A percentile compares a stretch with the other conserved stretches of the same genome.
Evolutionary conservation across 108 stramenopile species (phyloP).

Genomic region (Heterococcus sp.): DNA sequence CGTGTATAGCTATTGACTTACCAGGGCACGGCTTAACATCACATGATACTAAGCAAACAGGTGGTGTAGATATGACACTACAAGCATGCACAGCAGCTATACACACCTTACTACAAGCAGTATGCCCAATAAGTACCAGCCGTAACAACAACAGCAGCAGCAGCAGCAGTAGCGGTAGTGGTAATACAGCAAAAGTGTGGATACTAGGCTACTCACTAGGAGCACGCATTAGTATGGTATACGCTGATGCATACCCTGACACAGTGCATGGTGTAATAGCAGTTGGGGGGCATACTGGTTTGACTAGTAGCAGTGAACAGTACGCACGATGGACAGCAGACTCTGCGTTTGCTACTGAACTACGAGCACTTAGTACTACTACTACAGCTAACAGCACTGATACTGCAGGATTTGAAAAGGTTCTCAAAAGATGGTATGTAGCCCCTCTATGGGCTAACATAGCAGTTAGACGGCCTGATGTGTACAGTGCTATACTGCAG

Average conservation of each 20-base stretch:
- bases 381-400: neutral
- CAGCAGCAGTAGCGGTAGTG: conserved; percentile 11
- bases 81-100: neutral
- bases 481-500: conserved; percentile 14
- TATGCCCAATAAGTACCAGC: neutral
- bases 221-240: conserved; percentile 9
- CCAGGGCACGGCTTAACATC: conserved; percentile 23
- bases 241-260: neutral
- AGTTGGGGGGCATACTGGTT: neutral
- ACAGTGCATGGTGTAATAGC: neutral
- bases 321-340: conserved; percentile 16
- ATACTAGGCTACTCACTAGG: conserved; percentile 42
- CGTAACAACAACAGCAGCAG: neutral
- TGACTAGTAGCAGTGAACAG: neutral
- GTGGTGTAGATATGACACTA: neutral
- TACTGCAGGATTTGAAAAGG: conserved; percentile 1
- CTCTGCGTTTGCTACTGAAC: neutral
- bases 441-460: conserved; percentile 21
- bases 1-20: conserved; percentile 13
- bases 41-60: neutral
- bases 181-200: conserved; percentile 6
- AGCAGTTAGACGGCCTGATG: neutral
- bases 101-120: neutral
- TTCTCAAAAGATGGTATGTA: conserved; percentile 28
- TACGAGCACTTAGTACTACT: neutral